phyloP scores from a whole-genome alignment of 202 grass and related monocot species.

The Hordeum pubiflorum region DNA sequence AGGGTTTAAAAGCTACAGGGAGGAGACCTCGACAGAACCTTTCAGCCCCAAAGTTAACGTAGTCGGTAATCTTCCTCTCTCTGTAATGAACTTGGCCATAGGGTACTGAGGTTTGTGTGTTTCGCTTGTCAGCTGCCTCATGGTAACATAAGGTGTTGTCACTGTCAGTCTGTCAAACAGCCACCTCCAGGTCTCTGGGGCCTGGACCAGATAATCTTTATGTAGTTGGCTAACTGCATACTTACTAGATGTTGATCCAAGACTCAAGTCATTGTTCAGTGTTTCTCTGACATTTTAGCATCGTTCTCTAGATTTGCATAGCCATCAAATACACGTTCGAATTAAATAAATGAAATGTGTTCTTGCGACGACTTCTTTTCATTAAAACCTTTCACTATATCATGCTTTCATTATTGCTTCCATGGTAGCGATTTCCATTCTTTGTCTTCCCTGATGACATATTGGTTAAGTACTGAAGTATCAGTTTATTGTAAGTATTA shows the following conservation, averaged over 20 bases:
- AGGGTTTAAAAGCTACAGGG: slow-evolving; percentile 97
- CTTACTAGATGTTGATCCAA: background rate
- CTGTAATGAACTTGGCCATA: background rate
- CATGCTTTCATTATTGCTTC: background rate
- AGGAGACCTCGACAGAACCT: slow-evolving; percentile 82
- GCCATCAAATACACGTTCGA: background rate
- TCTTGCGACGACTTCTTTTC: background rate
- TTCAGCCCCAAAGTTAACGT: slow-evolving; percentile 98
- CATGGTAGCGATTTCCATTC: background rate
- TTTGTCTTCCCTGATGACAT: background rate
- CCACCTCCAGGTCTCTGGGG: background rate
- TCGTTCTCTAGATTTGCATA: background rate
- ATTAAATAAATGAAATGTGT: background rate
- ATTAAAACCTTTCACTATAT: background rate
- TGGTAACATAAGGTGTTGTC: background rate
- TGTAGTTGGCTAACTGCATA: background rate
- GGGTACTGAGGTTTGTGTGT: background rate
- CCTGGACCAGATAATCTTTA: slow-evolving; percentile 7
- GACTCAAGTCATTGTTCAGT: background rate
- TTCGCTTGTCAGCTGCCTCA: background rate
- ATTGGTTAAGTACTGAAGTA: background rate
- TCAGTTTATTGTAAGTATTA: background rate
- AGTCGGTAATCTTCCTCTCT: slow-evolving; percentile 55
- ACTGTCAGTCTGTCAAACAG: background rate
- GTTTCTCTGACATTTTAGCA: background rate